Percentiles rank a stretch among this genome's conserved stretches.
phyloP scores from a whole-genome alignment of 1,139 yeast genomes.

The Yamadazyma epiphylla region DNA sequence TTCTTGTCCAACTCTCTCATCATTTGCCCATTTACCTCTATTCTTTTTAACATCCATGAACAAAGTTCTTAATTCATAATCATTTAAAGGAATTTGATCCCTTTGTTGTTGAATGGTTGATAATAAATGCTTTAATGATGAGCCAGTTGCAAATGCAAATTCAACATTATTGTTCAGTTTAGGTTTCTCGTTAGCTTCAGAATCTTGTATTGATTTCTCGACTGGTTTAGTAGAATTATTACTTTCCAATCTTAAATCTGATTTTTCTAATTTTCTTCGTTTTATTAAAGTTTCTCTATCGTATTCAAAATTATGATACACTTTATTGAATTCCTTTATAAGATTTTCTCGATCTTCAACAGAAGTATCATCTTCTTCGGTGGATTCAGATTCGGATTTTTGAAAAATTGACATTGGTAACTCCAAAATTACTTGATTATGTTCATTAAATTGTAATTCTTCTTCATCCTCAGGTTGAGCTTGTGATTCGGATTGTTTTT shows the following conservation, averaged over 20 bases:
- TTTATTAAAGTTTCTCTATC: constrained; percentile 77
- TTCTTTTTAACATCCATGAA: constrained; percentile 92
- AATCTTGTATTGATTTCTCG: neutral
- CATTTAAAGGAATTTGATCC: constrained; percentile 72
- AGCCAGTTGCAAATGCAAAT: constrained; percentile 43
- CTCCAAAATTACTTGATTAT: constrained; percentile 26
- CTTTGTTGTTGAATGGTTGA: constrained; percentile 76
- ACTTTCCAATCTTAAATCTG: constrained; percentile 66
- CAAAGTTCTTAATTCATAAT: constrained; percentile 76
- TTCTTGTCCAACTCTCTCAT: constrained; percentile 93
- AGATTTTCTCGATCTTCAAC: constrained; percentile 37
- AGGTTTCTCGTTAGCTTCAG: constrained; percentile 3
- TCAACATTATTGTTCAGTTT: constrained; percentile 37
- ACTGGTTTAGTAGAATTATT: constrained; percentile 1
- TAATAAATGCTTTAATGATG: constrained; percentile 79
- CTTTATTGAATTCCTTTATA: constrained; percentile 47
- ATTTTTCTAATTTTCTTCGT: constrained; percentile 73
- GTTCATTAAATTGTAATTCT: constrained; percentile 18
- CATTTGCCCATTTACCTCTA: constrained; percentile 95
- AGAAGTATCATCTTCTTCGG: constrained; percentile 7
- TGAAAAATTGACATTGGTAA: constrained; percentile 26
- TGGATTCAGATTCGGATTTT: constrained; percentile 5
- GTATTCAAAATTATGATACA: constrained; percentile 81
- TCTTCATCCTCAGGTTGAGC: constrained; percentile 11
- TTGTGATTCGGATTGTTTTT: constrained; percentile 17